Percentiles rank a stretch among this genome's conserved stretches.
Evolutionary conservation across 2,329 filamentous ascomycete species (phyloP).

Genomic region (Alternaria sp.): DNA sequence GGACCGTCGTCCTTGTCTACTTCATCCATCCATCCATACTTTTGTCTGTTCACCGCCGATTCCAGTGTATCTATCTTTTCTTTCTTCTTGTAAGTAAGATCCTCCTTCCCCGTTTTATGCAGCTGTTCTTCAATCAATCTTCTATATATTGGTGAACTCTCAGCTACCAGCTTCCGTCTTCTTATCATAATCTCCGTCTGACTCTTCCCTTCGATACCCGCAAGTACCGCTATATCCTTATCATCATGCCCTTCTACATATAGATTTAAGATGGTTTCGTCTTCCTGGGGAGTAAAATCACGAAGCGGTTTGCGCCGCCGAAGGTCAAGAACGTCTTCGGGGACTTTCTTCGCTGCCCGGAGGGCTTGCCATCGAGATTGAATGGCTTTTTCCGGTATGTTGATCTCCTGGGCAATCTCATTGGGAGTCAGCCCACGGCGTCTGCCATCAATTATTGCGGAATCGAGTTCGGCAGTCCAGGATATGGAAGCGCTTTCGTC

Average conservation of each 20-base stretch:
- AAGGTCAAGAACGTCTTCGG: slow-evolving; percentile 10
- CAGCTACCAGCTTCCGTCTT: not conserved
- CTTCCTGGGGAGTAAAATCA: slow-evolving; percentile 10
- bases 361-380: slow-evolving; percentile 15
- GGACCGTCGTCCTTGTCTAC: not conserved
- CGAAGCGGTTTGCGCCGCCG: slow-evolving; percentile 4
- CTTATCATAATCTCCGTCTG: slow-evolving; percentile 6
- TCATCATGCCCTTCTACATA: slow-evolving; percentile 11
- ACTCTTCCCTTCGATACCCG: slow-evolving; percentile 3
- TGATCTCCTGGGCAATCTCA: slow-evolving; percentile 9
- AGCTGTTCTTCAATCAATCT: slow-evolving; percentile 5
- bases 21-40: not conserved
- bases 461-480: slow-evolving; percentile 12
- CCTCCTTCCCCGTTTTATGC: not conserved
- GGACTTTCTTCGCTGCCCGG: slow-evolving; percentile 10
- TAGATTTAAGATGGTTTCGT: slow-evolving; percentile 10
- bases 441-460: slow-evolving; percentile 12
- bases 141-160: slow-evolving; percentile 7
- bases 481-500: slow-evolving; percentile 2
- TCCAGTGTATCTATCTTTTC: not conserved
- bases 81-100: not conserved
- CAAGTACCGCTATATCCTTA: not conserved
- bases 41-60: not conserved
- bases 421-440: slow-evolving; percentile 1
- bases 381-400: slow-evolving; percentile 3